Percentiles rank a stretch among this genome's conserved stretches.
Evolutionary conservation across 352 stramenopile genomes (phyloP).

Genomic region (Pythium pectinolyticum): DNA sequence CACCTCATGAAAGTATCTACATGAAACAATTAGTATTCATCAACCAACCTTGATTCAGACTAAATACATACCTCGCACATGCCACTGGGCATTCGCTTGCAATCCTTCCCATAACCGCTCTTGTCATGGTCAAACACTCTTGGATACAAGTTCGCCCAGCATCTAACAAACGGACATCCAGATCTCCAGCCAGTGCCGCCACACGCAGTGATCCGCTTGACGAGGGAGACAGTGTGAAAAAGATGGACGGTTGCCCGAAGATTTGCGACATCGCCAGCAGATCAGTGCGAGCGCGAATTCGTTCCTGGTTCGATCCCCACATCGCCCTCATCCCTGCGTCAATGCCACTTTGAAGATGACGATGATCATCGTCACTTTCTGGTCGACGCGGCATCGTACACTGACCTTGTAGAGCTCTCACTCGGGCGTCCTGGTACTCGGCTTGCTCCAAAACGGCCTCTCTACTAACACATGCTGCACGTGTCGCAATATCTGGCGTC

Average conservation of each 20-base stretch:
- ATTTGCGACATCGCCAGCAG: not conserved
- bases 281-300: not conserved
- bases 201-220: not conserved
- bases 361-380: not conserved
- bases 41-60: not conserved
- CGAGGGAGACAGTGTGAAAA: not conserved
- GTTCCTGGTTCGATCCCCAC: not conserved
- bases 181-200: not conserved
- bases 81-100: not conserved
- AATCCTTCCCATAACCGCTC: not conserved
- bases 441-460: not conserved
- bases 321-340: not conserved
- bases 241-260: not conserved
- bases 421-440: not conserved
- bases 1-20: not conserved
- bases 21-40: not conserved
- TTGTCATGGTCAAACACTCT: not conserved
- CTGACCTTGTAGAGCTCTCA: not conserved
- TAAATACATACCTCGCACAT: not conserved
- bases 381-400: not conserved
- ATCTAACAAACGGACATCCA: not conserved
- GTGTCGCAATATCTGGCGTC: not conserved
- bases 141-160: not conserved
- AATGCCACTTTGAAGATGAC: not conserved
- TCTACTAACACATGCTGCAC: not conserved